Percentiles rank a stretch among this genome's conserved stretches.
phyloP scores from a whole-genome alignment of 805 yeast genomes.

The Isabelozyma gotoi region DNA sequence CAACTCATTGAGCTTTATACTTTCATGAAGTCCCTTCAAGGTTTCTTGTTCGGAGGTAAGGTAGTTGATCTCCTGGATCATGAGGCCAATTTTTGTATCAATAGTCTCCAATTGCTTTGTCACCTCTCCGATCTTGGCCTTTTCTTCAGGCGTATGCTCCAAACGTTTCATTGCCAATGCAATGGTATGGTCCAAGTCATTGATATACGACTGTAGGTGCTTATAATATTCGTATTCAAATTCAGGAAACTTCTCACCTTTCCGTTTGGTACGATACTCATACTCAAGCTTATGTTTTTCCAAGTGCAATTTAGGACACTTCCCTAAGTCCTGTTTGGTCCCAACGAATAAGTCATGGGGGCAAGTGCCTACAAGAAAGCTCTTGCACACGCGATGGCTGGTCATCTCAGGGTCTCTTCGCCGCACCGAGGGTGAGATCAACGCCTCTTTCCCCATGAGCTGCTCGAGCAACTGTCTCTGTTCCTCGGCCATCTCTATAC shows the following conservation, averaged over 20 bases:
- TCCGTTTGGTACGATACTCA: slow-evolving; percentile 46
- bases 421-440: slow-evolving; percentile 30
- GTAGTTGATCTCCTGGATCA: slow-evolving; percentile 62
- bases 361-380: slow-evolving; percentile 81
- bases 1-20: slow-evolving; percentile 44
- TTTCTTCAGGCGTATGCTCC: slow-evolving; percentile 75
- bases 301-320: slow-evolving; percentile 72
- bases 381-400: slow-evolving; percentile 63
- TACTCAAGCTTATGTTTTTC: slow-evolving; percentile 74
- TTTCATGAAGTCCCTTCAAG: slow-evolving; percentile 50
- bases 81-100: slow-evolving; percentile 63
- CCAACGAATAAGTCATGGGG: slow-evolving; percentile 81
- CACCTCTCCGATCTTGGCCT: slow-evolving; percentile 52
- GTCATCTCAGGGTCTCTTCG: slow-evolving; percentile 43
- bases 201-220: slow-evolving; percentile 55
- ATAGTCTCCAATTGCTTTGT: slow-evolving; percentile 59
- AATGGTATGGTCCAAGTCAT: slow-evolving; percentile 67
- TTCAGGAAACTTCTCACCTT: slow-evolving; percentile 46
- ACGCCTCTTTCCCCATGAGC: slow-evolving; percentile 69
- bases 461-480: slow-evolving; percentile 76
- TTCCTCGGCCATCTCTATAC: slow-evolving; percentile 71
- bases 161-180: slow-evolving; percentile 61
- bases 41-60: slow-evolving; percentile 51
- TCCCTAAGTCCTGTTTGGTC: slow-evolving; percentile 80
- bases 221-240: slow-evolving; percentile 50